Evolutionary conservation across 768 basidiomycete genomes (phyloP), one percentile per base, ranked within the genome.

Genomic region (Roridomyces roridus): DNA sequence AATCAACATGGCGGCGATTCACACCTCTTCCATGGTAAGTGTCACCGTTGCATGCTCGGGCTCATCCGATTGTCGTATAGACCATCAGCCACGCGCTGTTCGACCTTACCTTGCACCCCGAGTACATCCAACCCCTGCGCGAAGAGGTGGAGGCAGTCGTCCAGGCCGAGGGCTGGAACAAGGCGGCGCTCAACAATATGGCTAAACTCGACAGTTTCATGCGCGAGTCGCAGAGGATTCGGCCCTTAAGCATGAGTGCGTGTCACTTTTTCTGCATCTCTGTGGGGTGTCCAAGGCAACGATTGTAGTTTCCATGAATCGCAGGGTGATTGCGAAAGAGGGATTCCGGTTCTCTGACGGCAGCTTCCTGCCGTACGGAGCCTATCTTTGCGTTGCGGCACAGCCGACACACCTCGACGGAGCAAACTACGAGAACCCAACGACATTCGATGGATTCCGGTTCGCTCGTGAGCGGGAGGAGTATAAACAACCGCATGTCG

Each of bases 141-240:
- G 72, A 75, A 28, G 81, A 83, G 59, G 46, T 81, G 3, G 84
- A 85, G 57, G 84, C 82, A 58, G 82, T 85, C 63, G 46, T 85
- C n/a, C 78, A 75, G 45, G 82, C 84, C 25, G 57, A 76, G 5
- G 74, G 75, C 26, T 81, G 79, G 78, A 71, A 72, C 3, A 83
- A 81, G 62, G 64, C 65, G 14, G 72, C 75, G 0, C 62, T 80
- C 52, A 68, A 67, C 31, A 67, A 68, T 49, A 77, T 81, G 77
- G 62, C 49, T 40, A 73, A 73, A 53, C 36, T 80, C 17, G 80
- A 83, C 62, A 81, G 80, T 60, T 79, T 81, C 64, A 23, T 81
- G 41, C 77, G 75, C 47, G 80, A 82, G 64, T 66, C 70, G 12
- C 69, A 72, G 60, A 63, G 79, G 9, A 24, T 74, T n/a, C 63